Evolutionary conservation across 139 green algal genomes (phyloP).

Genomic region (Tetratostichococcus sp.): DNA sequence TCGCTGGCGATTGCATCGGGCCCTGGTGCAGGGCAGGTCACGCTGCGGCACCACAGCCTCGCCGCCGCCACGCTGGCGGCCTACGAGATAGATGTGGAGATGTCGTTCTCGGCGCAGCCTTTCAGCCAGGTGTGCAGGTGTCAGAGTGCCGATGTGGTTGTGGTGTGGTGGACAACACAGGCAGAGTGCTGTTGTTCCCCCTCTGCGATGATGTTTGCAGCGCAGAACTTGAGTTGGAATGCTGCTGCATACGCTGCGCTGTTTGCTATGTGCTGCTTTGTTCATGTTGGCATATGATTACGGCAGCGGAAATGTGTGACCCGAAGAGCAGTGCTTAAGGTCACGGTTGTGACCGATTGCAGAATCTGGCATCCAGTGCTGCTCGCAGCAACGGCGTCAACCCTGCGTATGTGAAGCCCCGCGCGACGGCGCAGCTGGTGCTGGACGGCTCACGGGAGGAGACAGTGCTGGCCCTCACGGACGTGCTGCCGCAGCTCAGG

Average conservation of each 20-base stretch:
- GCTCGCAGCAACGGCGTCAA: neutral
- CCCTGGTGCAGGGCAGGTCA: neutral
- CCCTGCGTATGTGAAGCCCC: neutral
- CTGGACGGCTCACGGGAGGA: neutral
- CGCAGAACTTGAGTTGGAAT: too few relatives aligned
- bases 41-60: neutral
- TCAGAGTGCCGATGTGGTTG: too few relatives aligned
- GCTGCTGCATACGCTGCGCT: too few relatives aligned
- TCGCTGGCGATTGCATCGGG: neutral
- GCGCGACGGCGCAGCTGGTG: neutral
- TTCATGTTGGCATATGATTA: too few relatives aligned
- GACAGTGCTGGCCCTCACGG: neutral
- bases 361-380: neutral
- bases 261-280: too few relatives aligned
- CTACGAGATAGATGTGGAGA: conserved; percentile 22
- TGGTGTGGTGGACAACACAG: too few relatives aligned
- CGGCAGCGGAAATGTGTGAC: too few relatives aligned
- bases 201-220: too few relatives aligned
- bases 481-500: neutral
- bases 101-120: conserved; percentile 18
- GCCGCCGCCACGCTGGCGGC: neutral
- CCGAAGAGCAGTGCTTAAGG: too few relatives aligned
- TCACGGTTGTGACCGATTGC: too few relatives aligned
- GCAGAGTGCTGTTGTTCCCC: too few relatives aligned
- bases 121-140: conserved; percentile 13